Conservation (phyloP, 2,329 filamentous ascomycete genomes). For the Nigrograna mackinnonii region DNA sequence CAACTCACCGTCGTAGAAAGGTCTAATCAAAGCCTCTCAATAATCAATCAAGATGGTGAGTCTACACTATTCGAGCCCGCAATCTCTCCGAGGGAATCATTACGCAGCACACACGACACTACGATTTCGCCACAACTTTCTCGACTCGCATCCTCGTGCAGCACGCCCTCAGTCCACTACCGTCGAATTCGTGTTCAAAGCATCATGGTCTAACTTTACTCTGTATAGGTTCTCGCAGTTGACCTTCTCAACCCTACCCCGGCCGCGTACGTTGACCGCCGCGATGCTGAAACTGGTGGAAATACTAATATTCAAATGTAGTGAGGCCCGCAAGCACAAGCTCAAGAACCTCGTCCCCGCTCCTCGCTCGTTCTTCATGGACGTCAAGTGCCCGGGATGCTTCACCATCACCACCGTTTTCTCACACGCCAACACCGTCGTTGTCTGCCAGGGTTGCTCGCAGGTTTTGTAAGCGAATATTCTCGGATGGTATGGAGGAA, state of each 20-base stretch:
- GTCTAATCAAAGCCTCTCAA: slow-evolving; percentile 30
- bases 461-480: slow-evolving; percentile 71
- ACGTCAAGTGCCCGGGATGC: slow-evolving; percentile 99
- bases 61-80: slow-evolving; percentile 15
- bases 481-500: not conserved
- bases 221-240: slow-evolving; percentile 95
- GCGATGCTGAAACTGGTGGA: slow-evolving; percentile 10
- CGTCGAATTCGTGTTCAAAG: slow-evolving; percentile 7
- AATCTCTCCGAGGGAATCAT: slow-evolving; percentile 7
- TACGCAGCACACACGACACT: slow-evolving; percentile 36
- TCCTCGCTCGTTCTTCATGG: slow-evolving; percentile 99
- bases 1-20: slow-evolving; percentile 27
- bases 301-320: slow-evolving; percentile 32
- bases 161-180: slow-evolving; percentile 10
- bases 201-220: slow-evolving; percentile 14
- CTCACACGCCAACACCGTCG: slow-evolving; percentile 99
- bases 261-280: slow-evolving; percentile 61
- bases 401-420: slow-evolving; percentile 99
- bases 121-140: slow-evolving; percentile 32
- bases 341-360: slow-evolving; percentile 98
- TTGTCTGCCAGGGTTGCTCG: slow-evolving; percentile 98
- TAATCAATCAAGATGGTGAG: slow-evolving; percentile 46
- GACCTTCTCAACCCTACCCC: slow-evolving; percentile 99
- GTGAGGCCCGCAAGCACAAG: slow-evolving; percentile 99
- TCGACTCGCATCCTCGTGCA: slow-evolving; percentile 21